phyloP scores from a whole-genome alignment of 176 grass and related monocot genomes.

The Otatea glauca region DNA sequence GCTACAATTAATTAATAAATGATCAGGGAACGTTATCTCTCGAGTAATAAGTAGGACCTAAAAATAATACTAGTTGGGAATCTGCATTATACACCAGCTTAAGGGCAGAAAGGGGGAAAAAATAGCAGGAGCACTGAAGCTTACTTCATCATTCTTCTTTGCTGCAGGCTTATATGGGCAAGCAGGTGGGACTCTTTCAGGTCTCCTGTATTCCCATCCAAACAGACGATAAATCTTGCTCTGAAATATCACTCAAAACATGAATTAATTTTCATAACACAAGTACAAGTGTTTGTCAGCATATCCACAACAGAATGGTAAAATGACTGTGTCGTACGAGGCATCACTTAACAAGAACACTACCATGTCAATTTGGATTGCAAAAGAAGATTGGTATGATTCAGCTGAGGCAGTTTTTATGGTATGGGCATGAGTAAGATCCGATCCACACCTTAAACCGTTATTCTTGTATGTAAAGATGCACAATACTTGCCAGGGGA shows the following conservation, averaged over 20 bases:
- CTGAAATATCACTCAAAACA: conserved; percentile 34
- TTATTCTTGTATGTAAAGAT: neutral
- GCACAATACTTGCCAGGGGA: neutral
- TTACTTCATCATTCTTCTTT: conserved; percentile 61
- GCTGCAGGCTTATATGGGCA: conserved; percentile 83
- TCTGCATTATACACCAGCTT: too few species aligned
- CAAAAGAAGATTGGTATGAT: neutral
- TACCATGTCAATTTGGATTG: neutral
- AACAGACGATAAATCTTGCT: conserved; percentile 81
- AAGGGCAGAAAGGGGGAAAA: neutral
- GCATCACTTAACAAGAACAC: neutral
- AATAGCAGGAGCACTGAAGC: conserved; percentile 1
- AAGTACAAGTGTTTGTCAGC: neutral
- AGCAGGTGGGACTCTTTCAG: conserved; percentile 75
- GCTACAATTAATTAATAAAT: neutral
- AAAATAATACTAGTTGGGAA: neutral
- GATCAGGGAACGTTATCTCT: neutral
- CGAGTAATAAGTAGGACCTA: neutral
- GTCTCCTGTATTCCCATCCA: conserved; percentile 94
- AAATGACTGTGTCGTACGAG: neutral
- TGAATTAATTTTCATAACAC: neutral
- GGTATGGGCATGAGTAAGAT: neutral
- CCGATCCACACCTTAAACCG: neutral
- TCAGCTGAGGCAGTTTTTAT: neutral
- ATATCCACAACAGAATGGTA: neutral